phyloP scores from a whole-genome alignment of 1,284 basidiomycete species.

The Apiotrichum sp. region DNA sequence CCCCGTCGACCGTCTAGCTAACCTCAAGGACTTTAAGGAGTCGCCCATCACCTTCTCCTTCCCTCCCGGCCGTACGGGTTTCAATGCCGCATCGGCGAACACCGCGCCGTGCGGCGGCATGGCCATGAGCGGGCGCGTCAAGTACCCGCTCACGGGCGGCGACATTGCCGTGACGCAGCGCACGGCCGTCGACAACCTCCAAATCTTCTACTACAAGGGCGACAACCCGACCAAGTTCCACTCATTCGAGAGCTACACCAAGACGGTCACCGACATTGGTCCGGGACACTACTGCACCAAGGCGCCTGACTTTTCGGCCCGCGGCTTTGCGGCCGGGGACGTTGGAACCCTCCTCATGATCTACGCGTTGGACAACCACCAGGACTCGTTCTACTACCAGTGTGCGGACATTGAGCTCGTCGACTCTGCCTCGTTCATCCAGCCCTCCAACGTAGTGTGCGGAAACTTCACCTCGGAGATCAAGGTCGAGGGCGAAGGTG shows the following conservation, averaged over 20 bases:
- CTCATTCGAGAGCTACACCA: slow-evolving; percentile 22
- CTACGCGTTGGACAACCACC: slow-evolving; percentile 19
- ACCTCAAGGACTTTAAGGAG: slow-evolving; percentile 12
- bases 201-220: slow-evolving; percentile 24
- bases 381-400: slow-evolving; percentile 12
- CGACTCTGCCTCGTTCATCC: background rate
- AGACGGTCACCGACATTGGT: slow-evolving; percentile 20
- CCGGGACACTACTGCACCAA: slow-evolving; percentile 27
- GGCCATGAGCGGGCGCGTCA: slow-evolving; percentile 7
- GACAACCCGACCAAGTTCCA: slow-evolving; percentile 25
- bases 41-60: slow-evolving; percentile 17
- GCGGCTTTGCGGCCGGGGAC: slow-evolving; percentile 25
- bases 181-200: slow-evolving; percentile 17
- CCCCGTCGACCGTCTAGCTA: background rate
- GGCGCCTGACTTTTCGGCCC: slow-evolving; percentile 27
- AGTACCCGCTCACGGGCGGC: slow-evolving; percentile 23
- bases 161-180: slow-evolving; percentile 19
- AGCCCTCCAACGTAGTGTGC: slow-evolving; percentile 6
- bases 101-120: slow-evolving; percentile 25
- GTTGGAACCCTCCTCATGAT: slow-evolving; percentile 28
- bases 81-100: slow-evolving; percentile 16
- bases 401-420: slow-evolving; percentile 28
- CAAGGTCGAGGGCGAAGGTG: background rate
- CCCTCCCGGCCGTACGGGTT: slow-evolving; percentile 21
- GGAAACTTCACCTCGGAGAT: slow-evolving; percentile 1